A percentile compares a stretch with the other conserved stretches of the same genome.
phyloP scores from a whole-genome alignment of 495 filamentous ascomycete genomes.

The Aspergillus heteromorphus region DNA sequence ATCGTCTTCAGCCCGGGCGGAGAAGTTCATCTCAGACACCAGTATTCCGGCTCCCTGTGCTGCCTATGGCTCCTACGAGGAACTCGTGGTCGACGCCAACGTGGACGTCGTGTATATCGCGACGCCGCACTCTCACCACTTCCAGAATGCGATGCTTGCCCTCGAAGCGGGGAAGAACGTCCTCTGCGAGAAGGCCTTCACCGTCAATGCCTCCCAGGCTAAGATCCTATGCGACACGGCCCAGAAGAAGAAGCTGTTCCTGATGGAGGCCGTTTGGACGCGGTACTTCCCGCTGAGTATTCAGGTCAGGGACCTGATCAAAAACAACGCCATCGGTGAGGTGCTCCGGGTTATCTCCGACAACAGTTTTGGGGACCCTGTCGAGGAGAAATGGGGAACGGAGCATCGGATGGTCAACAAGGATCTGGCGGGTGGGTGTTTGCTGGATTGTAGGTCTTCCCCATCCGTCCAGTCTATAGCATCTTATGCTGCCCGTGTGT shows the following conservation, averaged over 20 bases:
- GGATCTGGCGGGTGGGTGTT: conserved; percentile 77
- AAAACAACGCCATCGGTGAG: conserved; percentile 64
- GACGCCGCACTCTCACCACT: conserved; percentile 94
- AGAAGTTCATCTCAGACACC: conserved; percentile 64
- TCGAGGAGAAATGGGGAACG: conserved; percentile 49
- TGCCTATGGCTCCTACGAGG: conserved; percentile 75
- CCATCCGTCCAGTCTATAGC: too few species aligned
- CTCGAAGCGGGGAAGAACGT: conserved; percentile 83
- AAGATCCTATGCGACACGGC: conserved; percentile 70
- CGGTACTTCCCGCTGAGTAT: conserved; percentile 80
- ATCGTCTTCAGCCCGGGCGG: conserved; percentile 60
- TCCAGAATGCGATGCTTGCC: conserved; percentile 79
- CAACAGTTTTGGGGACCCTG: conserved; percentile 47
- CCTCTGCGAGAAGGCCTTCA: conserved; percentile 90
- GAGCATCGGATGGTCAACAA: conserved; percentile 79
- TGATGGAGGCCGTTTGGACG: conserved; percentile 98
- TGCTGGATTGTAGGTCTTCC: conserved; percentile 60
- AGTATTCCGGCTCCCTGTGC: conserved; percentile 59
- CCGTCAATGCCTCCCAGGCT: conserved; percentile 78
- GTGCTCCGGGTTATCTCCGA: conserved; percentile 76
- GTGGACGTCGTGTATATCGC: conserved; percentile 91
- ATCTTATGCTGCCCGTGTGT: neutral
- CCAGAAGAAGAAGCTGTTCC: conserved; percentile 73
- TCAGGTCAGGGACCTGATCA: conserved; percentile 67
- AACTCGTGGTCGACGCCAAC: conserved; percentile 68